Evolutionary conservation across 257 asterid species (phyloP).

Genomic region (Solanum virginianum): DNA sequence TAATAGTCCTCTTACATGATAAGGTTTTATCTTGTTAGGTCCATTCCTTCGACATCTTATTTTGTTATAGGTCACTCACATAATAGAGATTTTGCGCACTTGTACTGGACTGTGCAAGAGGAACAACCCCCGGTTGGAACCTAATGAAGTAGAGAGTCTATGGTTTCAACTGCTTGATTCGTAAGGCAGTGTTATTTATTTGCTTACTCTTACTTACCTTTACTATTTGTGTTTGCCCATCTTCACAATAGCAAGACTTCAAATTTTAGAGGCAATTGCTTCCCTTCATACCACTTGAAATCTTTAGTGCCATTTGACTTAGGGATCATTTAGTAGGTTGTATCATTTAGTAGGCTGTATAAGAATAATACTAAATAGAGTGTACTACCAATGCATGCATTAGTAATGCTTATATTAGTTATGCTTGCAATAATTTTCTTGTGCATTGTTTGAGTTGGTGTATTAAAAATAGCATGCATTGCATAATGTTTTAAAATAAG

Average conservation of each 20-base stretch:
- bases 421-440: too few species aligned
- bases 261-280: neutral
- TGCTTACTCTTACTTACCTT: neutral
- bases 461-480: too few species aligned
- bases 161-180: conserved; percentile 96
- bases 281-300: neutral
- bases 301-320: neutral
- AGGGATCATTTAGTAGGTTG: too few species aligned
- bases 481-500: too few species aligned
- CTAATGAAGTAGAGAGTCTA: conserved; percentile 79
- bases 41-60: neutral
- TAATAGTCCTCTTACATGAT: neutral
- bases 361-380: too few species aligned
- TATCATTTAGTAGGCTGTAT: too few species aligned
- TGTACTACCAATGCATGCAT: too few species aligned
- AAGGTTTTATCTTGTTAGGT: conserved; percentile 7
- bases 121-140: conserved; percentile 79
- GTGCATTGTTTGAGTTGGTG: too few species aligned
- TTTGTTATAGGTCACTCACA: conserved; percentile 62
- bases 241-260: neutral
- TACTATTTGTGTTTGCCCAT: neutral
- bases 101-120: conserved; percentile 85
- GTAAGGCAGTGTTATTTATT: conserved; percentile 27
- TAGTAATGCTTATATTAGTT: too few species aligned
- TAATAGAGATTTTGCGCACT: conserved; percentile 55